Base-by-base conservation (phyloP, 169 alveolate genomes). In the Eimeria mitis region DNA sequence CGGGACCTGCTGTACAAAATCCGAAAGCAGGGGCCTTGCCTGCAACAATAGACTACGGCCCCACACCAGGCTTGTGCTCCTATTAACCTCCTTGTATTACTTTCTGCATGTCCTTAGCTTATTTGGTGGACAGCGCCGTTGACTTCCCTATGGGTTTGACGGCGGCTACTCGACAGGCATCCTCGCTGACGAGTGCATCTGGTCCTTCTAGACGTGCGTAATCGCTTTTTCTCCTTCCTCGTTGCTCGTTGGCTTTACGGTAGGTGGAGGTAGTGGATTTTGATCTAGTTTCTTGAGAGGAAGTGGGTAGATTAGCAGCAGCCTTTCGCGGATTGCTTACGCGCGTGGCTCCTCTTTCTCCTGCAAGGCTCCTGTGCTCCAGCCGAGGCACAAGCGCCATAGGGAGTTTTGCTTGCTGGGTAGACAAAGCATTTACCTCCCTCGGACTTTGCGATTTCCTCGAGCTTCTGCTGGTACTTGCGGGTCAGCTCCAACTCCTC, bases 351-450 rank as follows among this genome's bases (percentile, higher is more conserved):
- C 34, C 96, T 34, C 47, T 92, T 88, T 47, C 98, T 87, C 34
- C 99, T 96, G 78, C 97, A 96, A 1, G 98, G 99, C 56, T 97
- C 92, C n/a, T 97, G 97, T 28, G 99, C 98, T 14, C 99, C 99
- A 56, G 99, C 99, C 56, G 98, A 96, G 52, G 98, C 97, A 95
- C 99, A 98, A 21, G 98, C 97, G 37, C 99, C 99, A 63, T 97
- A 97, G 31, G 98, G 98, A 37, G 98, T 97, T 28, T 96, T 94
- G 44, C 97, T 97, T 68, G 99, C 97, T 49, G 99, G 98, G 94
- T 98, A 98, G 42, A 97, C 98, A 89, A 96, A 98, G 97, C 99
- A 98, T 89, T 95, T 97, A 23, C 98, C 98, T 54, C 95, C 96
- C 59, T 96, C 95, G 63, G 95, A 94, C 91, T 96, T 94, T 56